phyloP scores from a whole-genome alignment of 1,139 yeast genomes.

The Arxiozyma heterogenica region DNA sequence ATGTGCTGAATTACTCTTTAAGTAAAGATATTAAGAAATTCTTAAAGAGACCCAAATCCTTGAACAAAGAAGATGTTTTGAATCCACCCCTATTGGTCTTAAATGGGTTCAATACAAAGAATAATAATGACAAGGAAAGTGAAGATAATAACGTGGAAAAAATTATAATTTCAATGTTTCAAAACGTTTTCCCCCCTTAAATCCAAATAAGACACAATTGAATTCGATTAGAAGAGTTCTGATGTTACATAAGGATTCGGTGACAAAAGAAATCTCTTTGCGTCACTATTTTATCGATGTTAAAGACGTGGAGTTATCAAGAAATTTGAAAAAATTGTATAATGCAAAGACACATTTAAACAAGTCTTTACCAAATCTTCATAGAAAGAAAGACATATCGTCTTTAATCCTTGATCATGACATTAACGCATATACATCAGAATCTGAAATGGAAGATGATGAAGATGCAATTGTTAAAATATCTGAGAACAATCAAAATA shows the following conservation, averaged over 20 bases:
- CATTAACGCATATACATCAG: constrained; percentile 72
- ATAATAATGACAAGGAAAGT: constrained; percentile 27
- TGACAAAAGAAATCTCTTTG: constrained; percentile 64
- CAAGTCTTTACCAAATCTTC: constrained; percentile 67
- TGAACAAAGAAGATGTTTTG: constrained; percentile 56
- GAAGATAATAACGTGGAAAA: constrained; percentile 51
- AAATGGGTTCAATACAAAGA: constrained; percentile 58
- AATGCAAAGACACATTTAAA: constrained; percentile 52
- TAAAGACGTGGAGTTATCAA: constrained; percentile 73
- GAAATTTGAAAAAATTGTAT: constrained; percentile 69
- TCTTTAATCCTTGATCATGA: constrained; percentile 77
- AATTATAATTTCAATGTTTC: constrained; percentile 80
- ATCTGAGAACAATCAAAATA: constrained; percentile 35
- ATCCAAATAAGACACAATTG: constrained; percentile 68
- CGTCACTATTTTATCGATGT: constrained; percentile 91
- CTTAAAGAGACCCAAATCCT: constrained; percentile 61
- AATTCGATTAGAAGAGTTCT: constrained; percentile 73
- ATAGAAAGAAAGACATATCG: constrained; percentile 61
- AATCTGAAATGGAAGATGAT: constrained; percentile 85
- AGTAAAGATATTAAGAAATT: constrained; percentile 71
- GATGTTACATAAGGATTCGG: constrained; percentile 65
- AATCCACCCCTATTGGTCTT: constrained; percentile 85
- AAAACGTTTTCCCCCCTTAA: constrained; percentile 93
- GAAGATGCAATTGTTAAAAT: constrained; percentile 82
- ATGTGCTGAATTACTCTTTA: constrained; percentile 66